phyloP scores from a whole-genome alignment of 2,329 filamentous ascomycete species.

The Celoporthe dispersa region DNA sequence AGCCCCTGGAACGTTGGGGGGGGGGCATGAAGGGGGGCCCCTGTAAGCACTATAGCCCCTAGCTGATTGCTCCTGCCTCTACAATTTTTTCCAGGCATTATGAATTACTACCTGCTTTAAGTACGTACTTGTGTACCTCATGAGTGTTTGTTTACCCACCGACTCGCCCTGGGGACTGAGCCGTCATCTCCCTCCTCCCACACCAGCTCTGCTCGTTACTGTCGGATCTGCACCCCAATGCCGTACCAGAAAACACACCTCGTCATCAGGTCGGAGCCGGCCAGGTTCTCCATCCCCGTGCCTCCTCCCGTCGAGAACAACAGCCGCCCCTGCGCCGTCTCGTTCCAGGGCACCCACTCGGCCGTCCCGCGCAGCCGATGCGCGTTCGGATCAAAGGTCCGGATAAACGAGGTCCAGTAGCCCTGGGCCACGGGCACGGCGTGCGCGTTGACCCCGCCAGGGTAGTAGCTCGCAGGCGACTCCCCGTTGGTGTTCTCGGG shows the following conservation, averaged over 20 bases:
- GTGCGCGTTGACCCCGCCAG: slow-evolving; percentile 54
- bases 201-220: slow-evolving; percentile 1
- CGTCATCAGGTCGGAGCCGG: slow-evolving; percentile 26
- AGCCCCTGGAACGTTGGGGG: too few relatives aligned
- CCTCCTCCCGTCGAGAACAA: slow-evolving; percentile 44
- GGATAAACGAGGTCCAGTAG: slow-evolving; percentile 78
- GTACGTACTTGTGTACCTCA: too few relatives aligned
- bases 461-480: slow-evolving; percentile 59
- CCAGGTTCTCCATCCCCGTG: slow-evolving; percentile 34
- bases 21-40: too few relatives aligned
- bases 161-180: too few relatives aligned
- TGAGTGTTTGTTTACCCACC: too few relatives aligned
- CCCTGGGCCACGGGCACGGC: slow-evolving; percentile 67
- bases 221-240: slow-evolving; percentile 22
- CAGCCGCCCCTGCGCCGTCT: slow-evolving; percentile 41
- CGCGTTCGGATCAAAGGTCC: slow-evolving; percentile 66
- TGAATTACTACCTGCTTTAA: too few relatives aligned
- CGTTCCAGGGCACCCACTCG: slow-evolving; percentile 54
- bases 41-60: too few relatives aligned
- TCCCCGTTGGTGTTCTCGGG: slow-evolving; percentile 55
- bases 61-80: too few relatives aligned
- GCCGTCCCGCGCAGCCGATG: slow-evolving; percentile 50
- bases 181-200: background rate
- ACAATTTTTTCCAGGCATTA: too few relatives aligned
- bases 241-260: slow-evolving; percentile 30